These are phyloP conservation scores for Neoboletus subvelutipes DNA, from an alignment of 768 basidiomycete genomes.

Conservation along the genomic window DNA sequence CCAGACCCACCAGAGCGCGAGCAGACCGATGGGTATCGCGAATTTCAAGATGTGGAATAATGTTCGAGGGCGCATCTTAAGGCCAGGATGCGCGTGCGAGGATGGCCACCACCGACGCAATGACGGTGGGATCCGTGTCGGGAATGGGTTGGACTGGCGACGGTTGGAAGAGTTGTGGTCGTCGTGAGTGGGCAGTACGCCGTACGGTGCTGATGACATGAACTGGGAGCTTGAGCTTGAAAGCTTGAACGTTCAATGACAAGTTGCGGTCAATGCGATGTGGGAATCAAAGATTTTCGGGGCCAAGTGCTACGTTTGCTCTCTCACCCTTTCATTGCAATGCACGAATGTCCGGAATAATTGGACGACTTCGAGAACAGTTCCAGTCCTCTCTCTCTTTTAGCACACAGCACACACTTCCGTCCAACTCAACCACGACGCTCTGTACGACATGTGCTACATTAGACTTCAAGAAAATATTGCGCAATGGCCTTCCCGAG, in stretches of 20 bases:
- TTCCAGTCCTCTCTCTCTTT: not conserved
- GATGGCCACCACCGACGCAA: slow-evolving; percentile 11
- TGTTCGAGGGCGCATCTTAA: slow-evolving; percentile 32
- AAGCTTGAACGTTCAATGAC: not conserved
- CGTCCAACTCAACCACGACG: not conserved
- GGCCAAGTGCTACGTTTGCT: no score
- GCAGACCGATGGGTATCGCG: slow-evolving; percentile 35
- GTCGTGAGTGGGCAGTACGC: slow-evolving; percentile 12
- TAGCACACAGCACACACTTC: not conserved
- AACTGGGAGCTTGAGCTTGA: not conserved
- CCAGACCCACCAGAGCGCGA: slow-evolving; percentile 38
- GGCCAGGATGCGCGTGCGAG: not conserved
- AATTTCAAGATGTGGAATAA: slow-evolving; percentile 43
- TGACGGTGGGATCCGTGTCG: not conserved
- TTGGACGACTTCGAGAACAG: slow-evolving; percentile 6
- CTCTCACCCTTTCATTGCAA: no score
- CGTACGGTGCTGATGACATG: slow-evolving; percentile 15
- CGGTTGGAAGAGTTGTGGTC: slow-evolving; percentile 1
- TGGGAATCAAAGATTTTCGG: not conserved
- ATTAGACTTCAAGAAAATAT: slow-evolving; percentile 11
- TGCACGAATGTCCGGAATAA: slow-evolving; percentile 1
- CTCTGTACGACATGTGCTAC: slow-evolving; percentile 13
- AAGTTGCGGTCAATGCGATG: not conserved
- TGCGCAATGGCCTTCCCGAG: slow-evolving; percentile 14
- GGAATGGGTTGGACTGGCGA: not conserved